A percentile compares a stretch with the other conserved stretches of the same genome.
Conservation (phyloP, 306 rosid genomes). For the Gastrolobium bilobum region DNA sequence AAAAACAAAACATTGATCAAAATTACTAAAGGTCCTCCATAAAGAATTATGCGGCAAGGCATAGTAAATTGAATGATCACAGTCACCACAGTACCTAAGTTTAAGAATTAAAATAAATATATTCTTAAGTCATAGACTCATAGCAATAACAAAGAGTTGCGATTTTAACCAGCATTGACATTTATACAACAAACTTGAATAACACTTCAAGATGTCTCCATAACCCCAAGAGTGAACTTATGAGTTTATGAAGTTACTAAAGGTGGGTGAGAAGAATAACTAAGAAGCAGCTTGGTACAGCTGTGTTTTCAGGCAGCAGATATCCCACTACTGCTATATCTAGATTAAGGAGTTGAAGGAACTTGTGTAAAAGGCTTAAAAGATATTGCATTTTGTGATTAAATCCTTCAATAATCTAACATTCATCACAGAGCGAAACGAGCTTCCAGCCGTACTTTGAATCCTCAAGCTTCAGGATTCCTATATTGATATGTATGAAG, state of each 20-base stretch:
- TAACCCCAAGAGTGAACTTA: conserved; percentile 10
- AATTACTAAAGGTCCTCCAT: conserved; percentile 32
- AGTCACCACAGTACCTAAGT: not conserved
- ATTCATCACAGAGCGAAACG: conserved; percentile 1
- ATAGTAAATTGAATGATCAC: conserved; percentile 22
- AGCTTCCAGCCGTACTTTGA: not conserved
- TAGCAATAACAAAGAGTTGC: conserved; percentile 23
- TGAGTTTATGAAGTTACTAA: conserved; percentile 26
- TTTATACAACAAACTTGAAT: conserved; percentile 13
- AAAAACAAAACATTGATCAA: conserved; percentile 31
- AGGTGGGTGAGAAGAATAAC: conserved; percentile 25
- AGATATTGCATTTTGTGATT: not conserved
- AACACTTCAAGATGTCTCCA: conserved; percentile 25
- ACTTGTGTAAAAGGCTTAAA: not conserved
- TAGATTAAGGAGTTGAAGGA: conserved; percentile 11
- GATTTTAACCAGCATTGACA: conserved; percentile 6
- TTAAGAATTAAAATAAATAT: conserved; percentile 29
- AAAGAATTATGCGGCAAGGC: conserved; percentile 24
- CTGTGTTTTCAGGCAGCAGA: conserved; percentile 11
- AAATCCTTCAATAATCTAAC: conserved; percentile 14
- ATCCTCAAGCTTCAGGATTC: conserved; percentile 7
- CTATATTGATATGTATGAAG: conserved; percentile 14
- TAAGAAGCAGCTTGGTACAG: not conserved
- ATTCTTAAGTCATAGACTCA: conserved; percentile 10
- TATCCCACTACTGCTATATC: conserved; percentile 19